Conservation (phyloP, 345 rosid species). For the Pelargonium nanum region DNA sequence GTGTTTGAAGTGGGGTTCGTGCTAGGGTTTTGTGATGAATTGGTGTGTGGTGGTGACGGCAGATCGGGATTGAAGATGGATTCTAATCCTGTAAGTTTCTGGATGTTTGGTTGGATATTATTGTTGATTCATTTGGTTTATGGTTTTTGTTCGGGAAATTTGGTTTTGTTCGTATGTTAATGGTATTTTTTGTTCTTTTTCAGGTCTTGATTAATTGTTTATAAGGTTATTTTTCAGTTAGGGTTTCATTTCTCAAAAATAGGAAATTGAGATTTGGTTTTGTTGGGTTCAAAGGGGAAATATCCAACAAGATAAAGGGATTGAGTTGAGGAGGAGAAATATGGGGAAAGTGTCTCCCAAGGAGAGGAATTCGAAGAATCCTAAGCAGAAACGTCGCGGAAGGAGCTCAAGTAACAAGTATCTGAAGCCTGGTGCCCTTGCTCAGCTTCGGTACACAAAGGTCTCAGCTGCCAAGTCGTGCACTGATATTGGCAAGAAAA, state of each 20-base stretch:
- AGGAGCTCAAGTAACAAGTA: constrained; percentile 46
- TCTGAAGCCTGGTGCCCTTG: constrained; percentile 80
- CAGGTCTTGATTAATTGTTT: constrained; percentile 15
- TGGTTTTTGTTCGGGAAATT: not conserved
- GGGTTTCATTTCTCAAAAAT: not conserved
- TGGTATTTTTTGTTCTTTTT: constrained; percentile 8
- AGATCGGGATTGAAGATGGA: not conserved
- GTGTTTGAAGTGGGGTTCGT: not conserved
- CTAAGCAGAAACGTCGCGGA: constrained; percentile 45
- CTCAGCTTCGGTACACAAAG: constrained; percentile 53
- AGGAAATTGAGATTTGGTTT: constrained; percentile 4
- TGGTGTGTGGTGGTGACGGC: not conserved
- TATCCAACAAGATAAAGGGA: not conserved
- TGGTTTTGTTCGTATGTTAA: not conserved
- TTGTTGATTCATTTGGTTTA: not conserved
- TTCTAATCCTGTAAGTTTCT: constrained; percentile 10
- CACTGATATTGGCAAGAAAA: constrained; percentile 63
- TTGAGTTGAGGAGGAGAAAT: no score
- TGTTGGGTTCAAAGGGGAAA: not conserved
- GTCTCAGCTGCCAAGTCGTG: constrained; percentile 45
- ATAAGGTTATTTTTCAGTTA: not conserved
- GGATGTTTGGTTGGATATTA: not conserved
- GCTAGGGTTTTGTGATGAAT: not conserved
- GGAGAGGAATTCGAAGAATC: constrained; percentile 28
- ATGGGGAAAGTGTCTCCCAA: constrained; percentile 74